Base-by-base conservation (phyloP, 2,329 filamentous ascomycete species). In the Monascus ruber region DNA sequence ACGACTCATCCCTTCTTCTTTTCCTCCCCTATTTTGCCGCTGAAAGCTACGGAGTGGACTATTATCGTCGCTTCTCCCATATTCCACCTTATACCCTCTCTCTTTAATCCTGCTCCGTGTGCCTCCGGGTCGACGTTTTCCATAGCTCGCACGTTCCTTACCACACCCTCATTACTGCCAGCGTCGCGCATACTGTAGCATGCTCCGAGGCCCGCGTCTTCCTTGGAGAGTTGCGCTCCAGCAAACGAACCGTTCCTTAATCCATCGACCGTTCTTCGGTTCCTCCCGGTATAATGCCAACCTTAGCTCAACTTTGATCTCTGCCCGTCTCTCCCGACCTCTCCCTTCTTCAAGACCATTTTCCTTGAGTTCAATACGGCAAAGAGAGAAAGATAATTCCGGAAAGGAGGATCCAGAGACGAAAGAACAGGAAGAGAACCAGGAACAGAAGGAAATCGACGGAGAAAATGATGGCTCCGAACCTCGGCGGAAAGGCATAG, bases 121-220 rank as follows among this genome's bases (percentile, higher is more conserved):
- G 17, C 17, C 17, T 17, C 17, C 29, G 29, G 29, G 8, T 8
- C 29, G 8, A 31, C 29, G 29, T 11, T 8, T 8, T 31, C 2
- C 8, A 31, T 31, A 31, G n/a, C 8, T 31, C 8, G 8, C 11
- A 31, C 29, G 29, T 29, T 36, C 31, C 28, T 17, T 17, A 17
- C 17, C 17, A 35, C 27, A 17, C 27, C 29, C n/a, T 6, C 27
- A n/a, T 29, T 34, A 35, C 34, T 35, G 25, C 38, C 38, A 39
- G 33, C 26, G 35, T 35, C 38, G 42, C 38, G 40, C 39, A 48
- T 45, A 53, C 39, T 48, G 44, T 55, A 72, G 64, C 61, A 82
- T 81, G 78, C 69, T 78, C 59, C 76, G 77, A 66, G 71, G 74
- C 54, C 75, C 77, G 62, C 74, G 72, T 49, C 63, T 80, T 55